phyloP scores from a whole-genome alignment of 495 filamentous ascomycete species.

The Tuber indicum region DNA sequence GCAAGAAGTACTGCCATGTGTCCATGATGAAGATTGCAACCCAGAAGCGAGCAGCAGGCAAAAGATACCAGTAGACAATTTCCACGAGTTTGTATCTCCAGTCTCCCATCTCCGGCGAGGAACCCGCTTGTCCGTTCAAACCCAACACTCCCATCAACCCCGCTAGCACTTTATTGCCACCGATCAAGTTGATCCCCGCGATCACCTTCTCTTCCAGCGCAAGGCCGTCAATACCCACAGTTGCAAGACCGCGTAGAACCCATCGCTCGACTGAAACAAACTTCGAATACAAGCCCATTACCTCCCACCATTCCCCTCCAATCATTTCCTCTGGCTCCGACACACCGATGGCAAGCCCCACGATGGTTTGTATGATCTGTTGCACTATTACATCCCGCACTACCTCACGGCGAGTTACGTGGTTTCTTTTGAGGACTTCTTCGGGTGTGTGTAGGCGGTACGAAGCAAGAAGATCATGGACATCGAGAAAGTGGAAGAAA shows the following conservation, averaged over 20 bases:
- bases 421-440: slow-evolving; percentile 78
- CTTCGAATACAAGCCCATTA: slow-evolving; percentile 44
- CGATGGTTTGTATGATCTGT: slow-evolving; percentile 74
- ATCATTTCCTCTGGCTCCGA: slow-evolving; percentile 59
- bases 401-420: slow-evolving; percentile 72
- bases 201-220: slow-evolving; percentile 37
- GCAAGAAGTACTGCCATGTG: slow-evolving; percentile 95
- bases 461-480: slow-evolving; percentile 70
- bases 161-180: slow-evolving; percentile 23
- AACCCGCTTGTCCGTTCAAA: slow-evolving; percentile 48
- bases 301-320: slow-evolving; percentile 74
- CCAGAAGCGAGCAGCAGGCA: slow-evolving; percentile 69
- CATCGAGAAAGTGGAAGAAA: slow-evolving; percentile 78
- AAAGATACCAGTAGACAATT: slow-evolving; percentile 67
- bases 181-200: slow-evolving; percentile 25
- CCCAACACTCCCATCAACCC: slow-evolving; percentile 43
- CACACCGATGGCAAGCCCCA: slow-evolving; percentile 55
- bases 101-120: slow-evolving; percentile 47
- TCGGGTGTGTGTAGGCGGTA: slow-evolving; percentile 90
- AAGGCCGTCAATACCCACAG: slow-evolving; percentile 53
- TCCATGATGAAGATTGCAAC: slow-evolving; percentile 70
- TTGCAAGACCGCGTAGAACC: slow-evolving; percentile 41
- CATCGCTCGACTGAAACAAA: slow-evolving; percentile 34
- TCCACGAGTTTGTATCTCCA: slow-evolving; percentile 74
- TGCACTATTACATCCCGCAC: slow-evolving; percentile 81